Evolutionary conservation across 176 grass and related monocot genomes (phyloP), one percentile per base, ranked within the genome.

Genomic region (Rhynchospora breviuscula): DNA sequence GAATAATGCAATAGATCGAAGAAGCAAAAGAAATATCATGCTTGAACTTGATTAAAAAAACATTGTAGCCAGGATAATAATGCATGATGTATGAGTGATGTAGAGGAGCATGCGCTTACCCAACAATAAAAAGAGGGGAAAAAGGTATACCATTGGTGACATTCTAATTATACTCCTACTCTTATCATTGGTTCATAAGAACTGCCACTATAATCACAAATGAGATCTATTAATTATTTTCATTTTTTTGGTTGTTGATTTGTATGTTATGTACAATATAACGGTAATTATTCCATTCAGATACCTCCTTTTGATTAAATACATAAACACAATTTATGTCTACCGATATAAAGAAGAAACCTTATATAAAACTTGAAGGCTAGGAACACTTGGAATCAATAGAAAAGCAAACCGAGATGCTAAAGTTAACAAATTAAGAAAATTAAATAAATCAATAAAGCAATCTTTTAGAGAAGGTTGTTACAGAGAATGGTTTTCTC

Each of bases 401-500:
- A 53, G 51, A 57, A 75, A 23, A 15, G 25, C 31, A 33, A 57
- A 78, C 49, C 7, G 25, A 78, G 7, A 18, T 56, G 51, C 48
- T 33, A 17, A 78, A 57, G 22, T 78, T 35, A 57, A 57, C 51
- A 78, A 57, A 51, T 78, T 56, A 75, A 75, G 47, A 53, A 75
- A 68, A 75, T 52, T 40, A 40, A 40, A 40, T 40, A 56, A 78
- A 78, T 78, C 73, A 78, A 78, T 10, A 57, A 31, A 57, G 13
- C 15, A 56, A 78, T 35, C 49, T 78, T 78, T 78, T 78, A 78
- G 48, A 78, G 73, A 56, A 78, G 80, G 60, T 82, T 59, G 58
- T 82, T 52, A 54, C 43, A 52, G 15, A 82, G 1, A 82, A 65
- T 63, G 58, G 80, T 82, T 82, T 82, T 82, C 63, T 82, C 80